Evolutionary conservation across 2,329 filamentous ascomycete species (phyloP).

Genomic region (Aciculosporium take): DNA sequence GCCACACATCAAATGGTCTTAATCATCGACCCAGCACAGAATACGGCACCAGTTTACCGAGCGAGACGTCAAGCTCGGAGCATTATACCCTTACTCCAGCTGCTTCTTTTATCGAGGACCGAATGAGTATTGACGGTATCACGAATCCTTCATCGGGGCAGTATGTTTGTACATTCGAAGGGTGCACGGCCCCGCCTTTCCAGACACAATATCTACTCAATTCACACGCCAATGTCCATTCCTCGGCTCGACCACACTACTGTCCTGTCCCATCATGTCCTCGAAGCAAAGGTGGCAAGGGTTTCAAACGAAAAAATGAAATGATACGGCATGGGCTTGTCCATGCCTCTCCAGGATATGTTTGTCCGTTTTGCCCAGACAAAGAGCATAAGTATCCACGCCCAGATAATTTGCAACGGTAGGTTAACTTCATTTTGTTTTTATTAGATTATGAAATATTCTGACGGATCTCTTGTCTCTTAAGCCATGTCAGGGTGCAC

Average conservation of each 20-base stretch:
- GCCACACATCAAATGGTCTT: constrained; percentile 17
- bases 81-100: constrained; percentile 28
- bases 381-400: constrained; percentile 88
- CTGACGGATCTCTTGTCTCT: constrained; percentile 3
- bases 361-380: constrained; percentile 91
- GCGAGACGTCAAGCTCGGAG: constrained; percentile 33
- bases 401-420: constrained; percentile 93
- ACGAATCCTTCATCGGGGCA: constrained; percentile 35
- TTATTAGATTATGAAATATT: neutral
- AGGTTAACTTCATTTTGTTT: constrained; percentile 19
- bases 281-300: constrained; percentile 49
- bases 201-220: constrained; percentile 67
- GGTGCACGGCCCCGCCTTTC: constrained; percentile 59
- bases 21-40: constrained; percentile 25
- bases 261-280: constrained; percentile 48
- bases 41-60: constrained; percentile 28
- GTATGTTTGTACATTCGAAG: constrained; percentile 44
- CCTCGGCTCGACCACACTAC: constrained; percentile 49
- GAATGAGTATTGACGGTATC: constrained; percentile 45
- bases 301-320: constrained; percentile 60
- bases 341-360: constrained; percentile 85
- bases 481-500: constrained; percentile 81
- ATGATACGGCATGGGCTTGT: constrained; percentile 72
- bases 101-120: constrained; percentile 28
- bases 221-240: constrained; percentile 63